A percentile compares a stretch with the other conserved stretches of the same genome.
Conservation (phyloP, 1,284 basidiomycete species). For the Limonomyces culmigenus region DNA sequence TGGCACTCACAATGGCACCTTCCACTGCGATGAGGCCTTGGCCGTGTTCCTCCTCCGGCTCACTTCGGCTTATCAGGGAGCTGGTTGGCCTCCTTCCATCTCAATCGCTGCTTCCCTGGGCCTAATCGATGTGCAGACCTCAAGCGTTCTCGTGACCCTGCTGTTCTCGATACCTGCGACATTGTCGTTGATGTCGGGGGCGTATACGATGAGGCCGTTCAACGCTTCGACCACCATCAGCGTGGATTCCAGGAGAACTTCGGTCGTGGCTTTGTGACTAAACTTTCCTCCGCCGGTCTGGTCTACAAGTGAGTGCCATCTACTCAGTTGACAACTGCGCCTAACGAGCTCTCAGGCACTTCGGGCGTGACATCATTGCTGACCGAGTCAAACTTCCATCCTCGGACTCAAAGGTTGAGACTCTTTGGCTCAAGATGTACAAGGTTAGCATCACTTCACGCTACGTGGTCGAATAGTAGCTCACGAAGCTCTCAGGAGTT, state of each 20-base stretch:
- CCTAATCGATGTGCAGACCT: constrained; percentile 29
- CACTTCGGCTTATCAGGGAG: constrained; percentile 60
- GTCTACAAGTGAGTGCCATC: constrained; percentile 68
- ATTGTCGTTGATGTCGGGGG: constrained; percentile 99
- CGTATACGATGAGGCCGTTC: constrained; percentile 65
- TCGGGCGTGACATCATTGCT: constrained; percentile 79
- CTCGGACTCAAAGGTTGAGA: constrained; percentile 48
- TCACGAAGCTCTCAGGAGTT: constrained; percentile 41
- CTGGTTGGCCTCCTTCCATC: constrained; percentile 29
- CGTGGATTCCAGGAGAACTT: constrained; percentile 86
- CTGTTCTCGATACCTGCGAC: constrained; percentile 67
- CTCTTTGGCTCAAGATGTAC: constrained; percentile 84
- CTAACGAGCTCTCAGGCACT: constrained; percentile 45
- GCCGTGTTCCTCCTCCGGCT: constrained; percentile 83
- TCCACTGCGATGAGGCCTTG: constrained; percentile 93
- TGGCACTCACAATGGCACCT: constrained; percentile 90
- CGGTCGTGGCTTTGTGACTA: constrained; percentile 72
- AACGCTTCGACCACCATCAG: constrained; percentile 94
- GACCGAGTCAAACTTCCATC: constrained; percentile 32
- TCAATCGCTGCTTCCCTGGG: not conserved
- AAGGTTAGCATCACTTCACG: constrained; percentile 22
- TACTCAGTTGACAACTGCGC: not conserved
- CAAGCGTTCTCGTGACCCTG: constrained; percentile 70
- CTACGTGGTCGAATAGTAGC: not conserved
- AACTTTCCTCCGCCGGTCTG: constrained; percentile 85